Conservation (phyloP, 2,329 filamentous ascomycete species). For the Eurotiales sp. region DNA sequence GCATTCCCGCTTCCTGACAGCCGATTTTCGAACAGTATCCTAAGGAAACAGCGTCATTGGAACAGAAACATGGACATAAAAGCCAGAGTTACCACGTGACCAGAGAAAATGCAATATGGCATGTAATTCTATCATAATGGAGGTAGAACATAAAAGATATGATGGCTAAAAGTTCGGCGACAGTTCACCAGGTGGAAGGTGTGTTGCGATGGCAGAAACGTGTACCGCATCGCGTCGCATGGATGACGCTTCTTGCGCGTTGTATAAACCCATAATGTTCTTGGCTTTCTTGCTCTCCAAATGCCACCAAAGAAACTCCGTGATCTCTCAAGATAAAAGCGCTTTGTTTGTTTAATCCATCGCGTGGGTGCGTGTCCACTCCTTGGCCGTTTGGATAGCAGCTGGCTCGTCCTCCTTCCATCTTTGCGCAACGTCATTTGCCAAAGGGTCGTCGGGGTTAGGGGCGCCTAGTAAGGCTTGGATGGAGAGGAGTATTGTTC, state of each 20-base stretch:
- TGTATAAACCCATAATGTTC: background rate
- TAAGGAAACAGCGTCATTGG: too few relatives aligned
- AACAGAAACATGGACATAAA: too few relatives aligned
- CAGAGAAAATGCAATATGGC: background rate
- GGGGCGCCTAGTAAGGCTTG: conserved; percentile 93
- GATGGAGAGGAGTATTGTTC: conserved; percentile 97
- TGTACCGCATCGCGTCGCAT: background rate
- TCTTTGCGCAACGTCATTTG: conserved; percentile 92
- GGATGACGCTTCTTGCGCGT: background rate
- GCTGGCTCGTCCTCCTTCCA: conserved; percentile 96
- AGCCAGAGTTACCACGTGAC: too few relatives aligned
- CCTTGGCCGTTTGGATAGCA: conserved; percentile 84
- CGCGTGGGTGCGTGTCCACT: conserved; percentile 87
- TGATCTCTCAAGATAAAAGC: conserved; percentile 15
- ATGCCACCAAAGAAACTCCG: conserved; percentile 12
- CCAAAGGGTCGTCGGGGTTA: conserved; percentile 97
- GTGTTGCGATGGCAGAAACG: background rate
- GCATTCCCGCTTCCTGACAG: too few relatives aligned
- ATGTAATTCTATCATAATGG: conserved; percentile 10
- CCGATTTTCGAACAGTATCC: too few relatives aligned
- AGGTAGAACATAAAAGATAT: background rate
- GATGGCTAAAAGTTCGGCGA: background rate
- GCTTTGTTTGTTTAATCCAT: conserved; percentile 40
- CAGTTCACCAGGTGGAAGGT: background rate
- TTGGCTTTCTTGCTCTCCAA: background rate